Conservation (phyloP, 495 filamentous ascomycete genomes). For the Rhypophila decipiens region DNA sequence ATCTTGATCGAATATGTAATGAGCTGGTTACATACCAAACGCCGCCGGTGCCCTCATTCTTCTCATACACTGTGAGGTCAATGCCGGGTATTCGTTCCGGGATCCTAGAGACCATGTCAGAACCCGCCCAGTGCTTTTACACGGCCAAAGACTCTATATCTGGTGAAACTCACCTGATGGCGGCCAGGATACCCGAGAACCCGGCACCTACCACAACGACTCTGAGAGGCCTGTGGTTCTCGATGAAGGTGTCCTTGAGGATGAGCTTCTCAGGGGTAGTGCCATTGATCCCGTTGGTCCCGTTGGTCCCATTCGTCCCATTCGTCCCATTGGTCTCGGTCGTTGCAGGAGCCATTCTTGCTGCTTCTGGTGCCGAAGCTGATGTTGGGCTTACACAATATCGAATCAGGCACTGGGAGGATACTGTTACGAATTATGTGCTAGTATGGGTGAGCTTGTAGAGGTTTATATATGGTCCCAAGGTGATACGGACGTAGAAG, state of each 20-base stretch:
- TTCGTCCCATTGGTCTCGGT: conserved; percentile 2
- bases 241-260: conserved; percentile 36
- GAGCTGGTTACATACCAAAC: conserved; percentile 25
- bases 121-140: too few species aligned
- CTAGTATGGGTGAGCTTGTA: too few species aligned
- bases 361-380: background rate
- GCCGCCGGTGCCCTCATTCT: conserved; percentile 34
- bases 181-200: conserved; percentile 42
- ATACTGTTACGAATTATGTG: background rate
- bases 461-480: too few species aligned
- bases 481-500: too few species aligned
- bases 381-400: background rate
- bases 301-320: background rate
- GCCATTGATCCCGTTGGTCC: background rate
- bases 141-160: too few species aligned
- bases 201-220: conserved; percentile 45
- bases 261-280: conserved; percentile 12
- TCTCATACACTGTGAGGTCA: conserved; percentile 39
- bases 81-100: conserved; percentile 37
- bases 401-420: background rate
- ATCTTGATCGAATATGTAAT: background rate
- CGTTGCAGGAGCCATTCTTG: background rate
- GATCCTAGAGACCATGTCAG: conserved; percentile 22
- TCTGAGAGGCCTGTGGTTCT: conserved; percentile 38
- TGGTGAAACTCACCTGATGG: conserved; percentile 27